Base-by-base conservation (phyloP, 2,329 filamentous ascomycete genomes). In the Calonectria henricotiae region DNA sequence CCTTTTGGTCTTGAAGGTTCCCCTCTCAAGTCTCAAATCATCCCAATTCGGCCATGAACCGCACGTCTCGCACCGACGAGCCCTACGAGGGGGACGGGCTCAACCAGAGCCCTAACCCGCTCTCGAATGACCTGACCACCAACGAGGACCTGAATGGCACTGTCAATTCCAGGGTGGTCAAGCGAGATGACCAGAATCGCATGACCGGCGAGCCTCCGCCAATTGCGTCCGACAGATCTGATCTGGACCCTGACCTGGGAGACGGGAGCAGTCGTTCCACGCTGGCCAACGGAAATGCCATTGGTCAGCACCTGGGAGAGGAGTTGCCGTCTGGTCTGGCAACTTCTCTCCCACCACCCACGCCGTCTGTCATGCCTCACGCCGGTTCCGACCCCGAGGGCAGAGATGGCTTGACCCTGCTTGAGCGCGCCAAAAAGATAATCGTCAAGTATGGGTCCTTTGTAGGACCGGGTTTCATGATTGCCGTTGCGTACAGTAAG, bases 391-490 rank as follows among this genome's bases (percentile, higher is more conserved):
- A 58, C 23, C 35, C 41, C 41, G 30, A 35, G n/a, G 41, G 51
- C 25, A 62, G 69, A 65, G 65, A 61, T 23, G 46, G 55, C 67
- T 12, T 54, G 30, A 55, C 27, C 46, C 55, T 41, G 25, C 9
- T 76, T n/a, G 66, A 51, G 43, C 73, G 70, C 61, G 49, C 70
- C 43, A 76, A 71, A 65, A 67, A 70, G 49, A 67, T 64, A n/a
- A 61, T 72, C 41, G 51, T 71, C 46, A 76, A 75, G 9, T 79
- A 77, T 86, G 64, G 82, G 82, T 58, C 79, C 80, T 66, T 93
- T 80, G 81, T 93, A 60, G 91, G 91, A 0, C 91, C 91, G 11
- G 91, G 91, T 1, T 92, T 93, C 78, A 89, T 93, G 81, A 85
- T 90, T 41, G 84, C 88, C 5, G 88, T 90, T 39, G 88, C 88